Evolutionary conservation across 2,329 filamentous ascomycete genomes (phyloP), one percentile per base, ranked within the genome.

Genomic region (Colletotrichum sp.): DNA sequence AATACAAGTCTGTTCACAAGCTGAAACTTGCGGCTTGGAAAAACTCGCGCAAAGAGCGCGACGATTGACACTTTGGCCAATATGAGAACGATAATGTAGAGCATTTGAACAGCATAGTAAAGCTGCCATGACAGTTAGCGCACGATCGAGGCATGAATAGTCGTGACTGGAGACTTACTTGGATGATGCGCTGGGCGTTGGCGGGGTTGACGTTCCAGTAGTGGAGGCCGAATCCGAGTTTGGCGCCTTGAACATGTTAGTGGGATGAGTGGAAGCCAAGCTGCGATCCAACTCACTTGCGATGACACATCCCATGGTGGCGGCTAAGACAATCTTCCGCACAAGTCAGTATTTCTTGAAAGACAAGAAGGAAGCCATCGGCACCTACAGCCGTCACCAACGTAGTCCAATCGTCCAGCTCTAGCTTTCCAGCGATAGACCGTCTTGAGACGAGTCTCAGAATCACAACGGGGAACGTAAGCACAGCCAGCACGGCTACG

Each of bases 21-120:
- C 10, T 79, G 79, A 12, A 79, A 79, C 12, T 49, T 59, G 39
- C 18, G 72, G 16, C 55, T 60, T 3, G 73, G 69, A 34, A 81
- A 81, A n/a, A 81, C 73, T 30, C 77, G 79, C 28, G 52, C 77
- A 57, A 76, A 78, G 24, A 82, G 77, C 30, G 81, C 60, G 12
- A 81, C 55, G 21, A 81, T 79, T 9, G 79, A 78, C 12, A 80
- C 69, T 52, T 81, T 81, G 21, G 80, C 77, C 18, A 77, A 26
- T 13, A 79, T 76, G 49, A 80, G 78, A 36, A 81, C 71, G 52
- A 77, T 32, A 9, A 79, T 69, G 57, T 81, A 81, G 15, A 80
- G 75, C 55, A 81, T 80, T 60, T 81, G 76, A 1, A 69, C 69
- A 2, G 71, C 71, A 34, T 77, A 79, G 55, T 77, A 78, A 24